Conservation (phyloP, 2,329 filamentous ascomycete species). For the Colletotrichum kahawae region DNA sequence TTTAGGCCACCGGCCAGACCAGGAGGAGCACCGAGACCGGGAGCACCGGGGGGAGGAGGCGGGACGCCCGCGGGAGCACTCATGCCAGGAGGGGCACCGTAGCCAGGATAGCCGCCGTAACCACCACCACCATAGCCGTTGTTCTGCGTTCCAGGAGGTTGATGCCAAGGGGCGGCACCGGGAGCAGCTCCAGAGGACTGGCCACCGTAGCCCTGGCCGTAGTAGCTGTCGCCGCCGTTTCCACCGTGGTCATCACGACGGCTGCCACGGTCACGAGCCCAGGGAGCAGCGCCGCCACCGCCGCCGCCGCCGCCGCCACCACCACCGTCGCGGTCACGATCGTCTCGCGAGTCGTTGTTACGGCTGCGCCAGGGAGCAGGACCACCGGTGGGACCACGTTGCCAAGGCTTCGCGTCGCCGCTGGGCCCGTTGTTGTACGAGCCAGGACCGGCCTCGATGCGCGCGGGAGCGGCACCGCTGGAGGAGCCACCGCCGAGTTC, state of each 20-base stretch:
- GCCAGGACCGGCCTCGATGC: slow-evolving; percentile 85
- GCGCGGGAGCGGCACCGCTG: slow-evolving; percentile 67
- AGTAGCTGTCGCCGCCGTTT: slow-evolving; percentile 46
- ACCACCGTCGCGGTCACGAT: slow-evolving; percentile 39
- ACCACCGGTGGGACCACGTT: slow-evolving; percentile 82
- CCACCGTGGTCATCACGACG: slow-evolving; percentile 48
- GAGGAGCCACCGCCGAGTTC: slow-evolving; percentile 83
- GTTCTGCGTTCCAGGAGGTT: slow-evolving; percentile 52
- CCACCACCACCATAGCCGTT: slow-evolving; percentile 56
- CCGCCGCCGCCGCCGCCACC: slow-evolving; percentile 45
- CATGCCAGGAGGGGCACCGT: slow-evolving; percentile 60
- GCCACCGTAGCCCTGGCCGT: slow-evolving; percentile 35
- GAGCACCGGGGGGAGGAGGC: slow-evolving; percentile 32
- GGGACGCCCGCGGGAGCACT: slow-evolving; percentile 39
- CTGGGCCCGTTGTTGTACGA: slow-evolving; percentile 58
- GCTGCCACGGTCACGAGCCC: slow-evolving; percentile 60
- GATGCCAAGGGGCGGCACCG: slow-evolving; percentile 63
- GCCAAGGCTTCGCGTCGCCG: slow-evolving; percentile 81
- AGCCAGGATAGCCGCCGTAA: slow-evolving; percentile 58
- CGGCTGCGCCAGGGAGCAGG: slow-evolving; percentile 79
- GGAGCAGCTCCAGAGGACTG: slow-evolving; percentile 22
- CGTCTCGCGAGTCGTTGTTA: slow-evolving; percentile 56
- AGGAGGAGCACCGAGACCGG: slow-evolving; percentile 58
- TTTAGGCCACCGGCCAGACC: slow-evolving; percentile 62
- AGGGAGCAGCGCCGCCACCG: slow-evolving; percentile 59